Evolutionary conservation across 163 green algal species (phyloP).

Genomic region (Prototheca stagnorum): DNA sequence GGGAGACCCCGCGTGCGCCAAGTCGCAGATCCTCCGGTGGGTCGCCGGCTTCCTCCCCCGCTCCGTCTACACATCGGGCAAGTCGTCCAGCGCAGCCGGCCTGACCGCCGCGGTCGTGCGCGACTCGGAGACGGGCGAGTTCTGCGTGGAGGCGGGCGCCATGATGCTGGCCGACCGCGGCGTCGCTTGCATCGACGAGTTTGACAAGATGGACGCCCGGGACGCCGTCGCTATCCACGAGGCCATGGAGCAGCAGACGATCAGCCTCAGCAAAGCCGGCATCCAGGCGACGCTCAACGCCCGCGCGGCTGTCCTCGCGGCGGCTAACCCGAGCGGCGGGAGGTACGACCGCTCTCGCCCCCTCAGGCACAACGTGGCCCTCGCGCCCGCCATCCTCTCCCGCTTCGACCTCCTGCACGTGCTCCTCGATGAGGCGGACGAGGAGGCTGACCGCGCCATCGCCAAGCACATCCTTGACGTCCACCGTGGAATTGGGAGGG

Average conservation of each 20-base stretch:
- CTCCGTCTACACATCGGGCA: constrained; percentile 92
- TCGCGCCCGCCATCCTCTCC: constrained; percentile 88
- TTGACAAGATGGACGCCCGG: constrained; percentile 99
- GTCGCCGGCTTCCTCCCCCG: constrained; percentile 81
- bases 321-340: constrained; percentile 78
- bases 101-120: constrained; percentile 93
- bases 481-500: constrained; percentile 31
- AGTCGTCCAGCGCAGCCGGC: constrained; percentile 83
- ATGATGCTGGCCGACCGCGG: constrained; percentile 98
- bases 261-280: constrained; percentile 92
- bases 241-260: constrained; percentile 99
- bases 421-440: constrained; percentile 92
- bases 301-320: constrained; percentile 83
- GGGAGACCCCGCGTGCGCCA: constrained; percentile 87
- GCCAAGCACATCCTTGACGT: constrained; percentile 81
- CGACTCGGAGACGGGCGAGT: constrained; percentile 87
- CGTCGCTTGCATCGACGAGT: constrained; percentile 99
- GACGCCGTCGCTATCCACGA: constrained; percentile 98
- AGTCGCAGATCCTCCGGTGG: constrained; percentile 96
- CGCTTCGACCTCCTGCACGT: constrained; percentile 97
- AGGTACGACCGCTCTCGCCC: constrained; percentile 81
- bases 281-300: constrained; percentile 94
- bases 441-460: constrained; percentile 66
- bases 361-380: constrained; percentile 82
- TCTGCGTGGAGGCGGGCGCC: constrained; percentile 92